These are phyloP conservation scores for Yarrowia yakushimensis DNA, from an alignment of 805 yeast species.

Conservation along the genomic window DNA sequence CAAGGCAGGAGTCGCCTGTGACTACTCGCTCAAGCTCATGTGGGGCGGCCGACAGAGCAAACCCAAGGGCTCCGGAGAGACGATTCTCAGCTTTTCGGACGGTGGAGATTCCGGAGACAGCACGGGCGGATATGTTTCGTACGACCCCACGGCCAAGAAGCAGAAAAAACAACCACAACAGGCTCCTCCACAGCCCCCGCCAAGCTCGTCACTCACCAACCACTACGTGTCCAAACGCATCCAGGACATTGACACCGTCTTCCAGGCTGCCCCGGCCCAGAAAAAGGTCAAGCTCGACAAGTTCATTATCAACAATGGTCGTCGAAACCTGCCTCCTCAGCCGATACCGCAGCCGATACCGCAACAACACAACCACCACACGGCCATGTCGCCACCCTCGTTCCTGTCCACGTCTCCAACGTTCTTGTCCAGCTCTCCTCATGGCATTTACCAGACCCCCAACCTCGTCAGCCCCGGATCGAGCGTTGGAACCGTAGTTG, in stretches of 20 bases:
- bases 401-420: not conserved
- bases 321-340: not conserved
- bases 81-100: not conserved
- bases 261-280: conserved; percentile 30
- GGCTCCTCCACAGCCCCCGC: not conserved
- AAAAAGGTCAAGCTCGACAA: conserved; percentile 27
- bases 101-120: not conserved
- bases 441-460: conserved; percentile 9
- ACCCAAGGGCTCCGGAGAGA: not conserved
- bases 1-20: conserved; percentile 49
- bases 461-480: not conserved
- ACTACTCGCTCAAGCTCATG: conserved; percentile 57
- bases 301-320: conserved; percentile 26
- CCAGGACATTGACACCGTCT: conserved; percentile 23
- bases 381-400: too few species aligned
- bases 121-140: not conserved
- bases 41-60: conserved; percentile 73
- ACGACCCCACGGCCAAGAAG: conserved; percentile 8
- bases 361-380: not conserved
- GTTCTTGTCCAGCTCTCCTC: not conserved
- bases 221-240: conserved; percentile 23
- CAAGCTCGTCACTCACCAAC: conserved; percentile 11
- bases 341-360: not conserved
- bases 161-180: not conserved
- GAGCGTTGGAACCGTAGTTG: not conserved